Evolutionary conservation across 192 early-diverging fungal species (phyloP).

Genomic region (Linderina pennispora): DNA sequence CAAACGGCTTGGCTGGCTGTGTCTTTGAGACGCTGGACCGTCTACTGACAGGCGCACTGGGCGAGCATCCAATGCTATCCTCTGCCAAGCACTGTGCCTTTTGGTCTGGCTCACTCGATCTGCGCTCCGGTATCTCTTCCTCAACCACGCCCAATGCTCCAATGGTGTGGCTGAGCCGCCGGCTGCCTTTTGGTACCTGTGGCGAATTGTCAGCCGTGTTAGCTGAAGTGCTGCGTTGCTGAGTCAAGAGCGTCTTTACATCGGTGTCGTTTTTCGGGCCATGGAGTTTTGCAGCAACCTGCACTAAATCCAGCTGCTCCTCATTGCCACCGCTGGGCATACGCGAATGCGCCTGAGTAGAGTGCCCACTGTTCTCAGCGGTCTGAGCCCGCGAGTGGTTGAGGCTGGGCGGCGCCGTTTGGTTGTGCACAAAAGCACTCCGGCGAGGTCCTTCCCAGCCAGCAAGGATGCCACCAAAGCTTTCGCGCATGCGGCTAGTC

Average conservation of each 20-base stretch:
- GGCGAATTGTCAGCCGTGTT: not conserved
- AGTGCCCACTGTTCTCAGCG: slow-evolving; percentile 34
- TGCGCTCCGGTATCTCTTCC: slow-evolving; percentile 17
- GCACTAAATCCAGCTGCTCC: not conserved
- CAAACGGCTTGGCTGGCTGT: too few relatives aligned
- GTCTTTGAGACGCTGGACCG: not conserved
- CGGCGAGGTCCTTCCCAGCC: slow-evolving; percentile 25
- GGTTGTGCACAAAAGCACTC: slow-evolving; percentile 14
- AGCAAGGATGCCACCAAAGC: slow-evolving; percentile 31
- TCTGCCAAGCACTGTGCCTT: not conserved
- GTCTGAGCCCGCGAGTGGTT: slow-evolving; percentile 29
- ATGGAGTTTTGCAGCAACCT: not conserved
- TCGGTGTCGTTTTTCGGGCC: too few relatives aligned
- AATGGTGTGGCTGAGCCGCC: not conserved
- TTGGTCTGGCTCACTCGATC: slow-evolving; percentile 5
- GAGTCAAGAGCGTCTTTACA: too few relatives aligned
- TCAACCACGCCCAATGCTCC: slow-evolving; percentile 13
- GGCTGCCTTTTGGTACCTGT: not conserved
- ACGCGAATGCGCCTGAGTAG: slow-evolving; percentile 41
- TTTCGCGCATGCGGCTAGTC: slow-evolving; percentile 45
- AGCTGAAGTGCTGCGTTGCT: too few relatives aligned
- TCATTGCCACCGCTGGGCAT: slow-evolving; percentile 21
- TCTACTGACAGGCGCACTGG: slow-evolving; percentile 1
- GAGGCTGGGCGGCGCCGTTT: slow-evolving; percentile 32
- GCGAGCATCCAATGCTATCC: slow-evolving; percentile 6